A percentile compares a stretch with the other conserved stretches of the same genome.
Conservation (phyloP, 805 yeast species). For the Ogataea saltuana region DNA sequence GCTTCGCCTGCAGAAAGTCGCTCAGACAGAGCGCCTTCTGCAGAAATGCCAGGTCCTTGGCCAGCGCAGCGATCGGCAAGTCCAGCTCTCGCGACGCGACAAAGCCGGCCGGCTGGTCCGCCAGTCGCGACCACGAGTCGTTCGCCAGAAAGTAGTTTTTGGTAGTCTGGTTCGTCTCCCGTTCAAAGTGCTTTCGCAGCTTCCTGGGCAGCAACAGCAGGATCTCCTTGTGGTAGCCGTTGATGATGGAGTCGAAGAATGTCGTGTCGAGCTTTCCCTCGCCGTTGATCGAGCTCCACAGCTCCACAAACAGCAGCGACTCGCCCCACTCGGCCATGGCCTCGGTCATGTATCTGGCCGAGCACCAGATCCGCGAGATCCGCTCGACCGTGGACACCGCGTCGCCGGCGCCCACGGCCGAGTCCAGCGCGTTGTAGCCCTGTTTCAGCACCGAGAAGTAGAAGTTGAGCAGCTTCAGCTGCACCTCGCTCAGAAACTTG, state of each 20-base stretch:
- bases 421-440: constrained; percentile 45
- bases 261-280: constrained; percentile 33
- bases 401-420: constrained; percentile 31
- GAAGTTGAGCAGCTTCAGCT: constrained; percentile 53
- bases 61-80: constrained; percentile 28
- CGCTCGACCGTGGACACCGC: constrained; percentile 37
- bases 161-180: constrained; percentile 39
- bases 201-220: constrained; percentile 31
- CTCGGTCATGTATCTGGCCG: constrained; percentile 38
- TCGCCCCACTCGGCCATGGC: constrained; percentile 46
- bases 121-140: constrained; percentile 30
- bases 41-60: constrained; percentile 33
- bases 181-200: constrained; percentile 35
- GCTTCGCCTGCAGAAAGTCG: constrained; percentile 32
- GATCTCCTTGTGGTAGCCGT: constrained; percentile 37
- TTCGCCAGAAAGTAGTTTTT: constrained; percentile 37
- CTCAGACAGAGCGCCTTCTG: constrained; percentile 32
- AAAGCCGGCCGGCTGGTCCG: not conserved
- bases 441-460: constrained; percentile 47
- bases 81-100: constrained; percentile 27
- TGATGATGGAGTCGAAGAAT: constrained; percentile 45
- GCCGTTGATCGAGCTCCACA: constrained; percentile 39
- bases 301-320: constrained; percentile 42
- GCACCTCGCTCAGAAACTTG: constrained; percentile 58
- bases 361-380: constrained; percentile 43